A percentile compares a stretch with the other conserved stretches of the same genome.
These are phyloP conservation scores for Blastobotrys buckinghamii DNA, from an alignment of 1,139 yeast genomes.

Conservation along the genomic window DNA sequence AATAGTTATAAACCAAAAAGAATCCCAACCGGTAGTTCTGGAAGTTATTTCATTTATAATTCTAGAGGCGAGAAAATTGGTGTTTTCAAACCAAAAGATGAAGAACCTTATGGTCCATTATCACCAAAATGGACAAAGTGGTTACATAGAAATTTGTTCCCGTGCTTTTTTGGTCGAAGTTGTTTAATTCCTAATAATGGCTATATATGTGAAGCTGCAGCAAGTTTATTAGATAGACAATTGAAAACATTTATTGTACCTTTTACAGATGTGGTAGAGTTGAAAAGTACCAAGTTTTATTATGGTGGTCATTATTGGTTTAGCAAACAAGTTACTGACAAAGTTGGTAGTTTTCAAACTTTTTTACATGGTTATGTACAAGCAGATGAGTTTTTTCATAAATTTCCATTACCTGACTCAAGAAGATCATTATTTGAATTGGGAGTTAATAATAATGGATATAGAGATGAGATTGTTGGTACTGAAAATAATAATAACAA, in stretches of 20 bases:
- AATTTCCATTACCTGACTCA: slow-evolving; percentile 50
- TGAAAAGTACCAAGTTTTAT: slow-evolving; percentile 52
- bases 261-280: slow-evolving; percentile 51
- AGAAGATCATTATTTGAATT: not conserved
- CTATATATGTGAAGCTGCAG: slow-evolving; percentile 68
- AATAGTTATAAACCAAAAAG: slow-evolving; percentile 44
- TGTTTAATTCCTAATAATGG: slow-evolving; percentile 71
- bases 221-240: slow-evolving; percentile 57
- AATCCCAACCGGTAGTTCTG: slow-evolving; percentile 63
- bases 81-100: slow-evolving; percentile 74
- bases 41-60: slow-evolving; percentile 57
- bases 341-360: slow-evolving; percentile 64
- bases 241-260: slow-evolving; percentile 60
- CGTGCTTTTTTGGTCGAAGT: slow-evolving; percentile 71
- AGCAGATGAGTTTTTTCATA: slow-evolving; percentile 54
- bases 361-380: slow-evolving; percentile 55
- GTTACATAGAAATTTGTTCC: slow-evolving; percentile 69
- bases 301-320: slow-evolving; percentile 25
- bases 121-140: slow-evolving; percentile 80
- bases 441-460: not conserved
- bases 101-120: slow-evolving; percentile 74
- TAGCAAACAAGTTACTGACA: slow-evolving; percentile 21
- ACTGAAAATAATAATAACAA: slow-evolving; percentile 11
- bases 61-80: slow-evolving; percentile 40
- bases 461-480: slow-evolving; percentile 11